A percentile compares a stretch with the other conserved stretches of the same genome.
Conservation (phyloP, 1,284 basidiomycete genomes). For the Cutaneotrichosporon sp. region DNA sequence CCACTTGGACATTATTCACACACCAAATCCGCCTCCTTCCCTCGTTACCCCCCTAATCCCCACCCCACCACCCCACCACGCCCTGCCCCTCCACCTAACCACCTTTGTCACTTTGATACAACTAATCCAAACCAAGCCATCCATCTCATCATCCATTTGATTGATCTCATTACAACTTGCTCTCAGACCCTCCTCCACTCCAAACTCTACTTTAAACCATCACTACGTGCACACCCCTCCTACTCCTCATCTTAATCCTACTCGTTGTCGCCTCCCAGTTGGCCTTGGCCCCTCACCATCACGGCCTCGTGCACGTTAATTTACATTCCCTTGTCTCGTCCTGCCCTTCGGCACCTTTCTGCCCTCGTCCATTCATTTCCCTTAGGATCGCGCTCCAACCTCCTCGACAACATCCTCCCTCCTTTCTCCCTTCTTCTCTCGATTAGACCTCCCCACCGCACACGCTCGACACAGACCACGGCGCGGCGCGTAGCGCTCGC, state of each 20-base stretch:
- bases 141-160: too few species aligned
- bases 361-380: slow-evolving; percentile 2
- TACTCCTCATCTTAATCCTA: not conserved
- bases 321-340: not conserved
- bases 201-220: too few species aligned
- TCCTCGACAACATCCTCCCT: not conserved
- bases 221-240: too few species aligned
- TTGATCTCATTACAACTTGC: too few species aligned
- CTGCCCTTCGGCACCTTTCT: not conserved
- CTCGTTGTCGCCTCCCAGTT: not conserved
- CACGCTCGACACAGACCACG: not conserved
- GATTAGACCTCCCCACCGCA: not conserved
- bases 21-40: too few species aligned
- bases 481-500: slow-evolving; percentile 11
- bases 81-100: too few species aligned
- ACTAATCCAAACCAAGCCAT: too few species aligned
- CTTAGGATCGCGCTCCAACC: not conserved
- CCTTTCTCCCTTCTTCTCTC: not conserved
- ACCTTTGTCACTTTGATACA: too few species aligned
- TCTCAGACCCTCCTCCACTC: too few species aligned
- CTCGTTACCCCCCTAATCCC: too few species aligned
- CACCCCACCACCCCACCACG: too few species aligned
- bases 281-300: not conserved
- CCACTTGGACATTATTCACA: too few species aligned
- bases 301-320: not conserved